Conservation (phyloP, 768 basidiomycete genomes). For the Tulasnella sp. region DNA sequence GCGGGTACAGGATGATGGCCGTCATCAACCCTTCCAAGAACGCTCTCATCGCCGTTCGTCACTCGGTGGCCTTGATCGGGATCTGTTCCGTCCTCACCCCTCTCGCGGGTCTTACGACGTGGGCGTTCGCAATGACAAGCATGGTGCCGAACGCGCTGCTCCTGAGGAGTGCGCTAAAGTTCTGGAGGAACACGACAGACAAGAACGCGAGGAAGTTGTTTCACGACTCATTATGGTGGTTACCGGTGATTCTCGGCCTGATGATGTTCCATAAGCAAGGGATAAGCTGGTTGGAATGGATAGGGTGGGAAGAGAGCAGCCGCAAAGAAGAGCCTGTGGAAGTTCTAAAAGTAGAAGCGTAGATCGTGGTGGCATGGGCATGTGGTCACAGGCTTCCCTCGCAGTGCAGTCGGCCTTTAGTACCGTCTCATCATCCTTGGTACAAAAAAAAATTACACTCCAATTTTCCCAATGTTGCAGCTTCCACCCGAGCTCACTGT, state of each 20-base stretch:
- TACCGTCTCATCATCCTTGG: too few relatives aligned
- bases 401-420: too few relatives aligned
- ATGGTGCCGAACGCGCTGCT: conserved; percentile 65
- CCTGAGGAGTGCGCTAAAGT: conserved; percentile 55
- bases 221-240: conserved; percentile 75
- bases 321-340: background rate
- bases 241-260: conserved; percentile 77
- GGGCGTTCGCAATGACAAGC: conserved; percentile 72
- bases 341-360: too few relatives aligned
- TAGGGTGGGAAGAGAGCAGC: background rate
- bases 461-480: too few relatives aligned
- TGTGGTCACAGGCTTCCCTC: too few relatives aligned
- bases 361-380: too few relatives aligned
- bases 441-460: too few relatives aligned
- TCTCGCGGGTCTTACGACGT: conserved; percentile 85
- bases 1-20: conserved; percentile 87
- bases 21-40: conserved; percentile 70
- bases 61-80: conserved; percentile 63
- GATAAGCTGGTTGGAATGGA: conserved; percentile 46
- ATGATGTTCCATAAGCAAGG: conserved; percentile 95
- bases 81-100: conserved; percentile 74
- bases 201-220: conserved; percentile 69
- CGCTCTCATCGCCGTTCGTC: conserved; percentile 73
- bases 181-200: conserved; percentile 59
- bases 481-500: too few relatives aligned